Conservation (phyloP, 441 rosid genomes). For the Mallotus repandus region DNA sequence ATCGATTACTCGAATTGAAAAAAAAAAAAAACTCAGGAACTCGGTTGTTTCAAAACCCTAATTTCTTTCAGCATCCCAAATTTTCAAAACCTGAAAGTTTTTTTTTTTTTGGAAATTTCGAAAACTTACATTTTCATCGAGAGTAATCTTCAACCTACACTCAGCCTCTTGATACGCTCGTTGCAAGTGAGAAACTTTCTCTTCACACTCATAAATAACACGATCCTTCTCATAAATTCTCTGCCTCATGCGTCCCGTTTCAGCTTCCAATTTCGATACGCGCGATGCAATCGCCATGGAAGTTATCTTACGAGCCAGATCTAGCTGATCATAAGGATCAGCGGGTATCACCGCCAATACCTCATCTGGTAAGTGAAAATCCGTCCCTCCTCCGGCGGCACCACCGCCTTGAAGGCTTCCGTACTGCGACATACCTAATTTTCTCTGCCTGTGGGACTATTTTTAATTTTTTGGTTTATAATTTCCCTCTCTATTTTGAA, state of each 20-base stretch:
- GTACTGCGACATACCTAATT: constrained; percentile 23
- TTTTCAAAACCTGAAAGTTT: no score
- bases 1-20: background rate
- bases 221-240: constrained; percentile 64
- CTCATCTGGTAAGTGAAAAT: constrained; percentile 68
- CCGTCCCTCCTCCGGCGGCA: constrained; percentile 39
- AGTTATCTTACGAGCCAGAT: constrained; percentile 86
- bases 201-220: constrained; percentile 53
- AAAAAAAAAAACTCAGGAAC: no score
- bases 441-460: background rate
- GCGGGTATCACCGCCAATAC: constrained; percentile 67
- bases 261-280: constrained; percentile 71
- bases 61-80: no score
- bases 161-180: constrained; percentile 53
- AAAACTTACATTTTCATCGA: constrained; percentile 67
- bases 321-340: constrained; percentile 85
- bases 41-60: no score
- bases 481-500: background rate
- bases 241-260: constrained; percentile 50
- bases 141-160: constrained; percentile 45
- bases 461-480: no score
- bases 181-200: constrained; percentile 46
- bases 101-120: no score
- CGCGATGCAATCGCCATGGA: constrained; percentile 88
- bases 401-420: constrained; percentile 23